Conservation (phyloP, 1,284 basidiomycete species). For the Tylopilus orsonianus region DNA sequence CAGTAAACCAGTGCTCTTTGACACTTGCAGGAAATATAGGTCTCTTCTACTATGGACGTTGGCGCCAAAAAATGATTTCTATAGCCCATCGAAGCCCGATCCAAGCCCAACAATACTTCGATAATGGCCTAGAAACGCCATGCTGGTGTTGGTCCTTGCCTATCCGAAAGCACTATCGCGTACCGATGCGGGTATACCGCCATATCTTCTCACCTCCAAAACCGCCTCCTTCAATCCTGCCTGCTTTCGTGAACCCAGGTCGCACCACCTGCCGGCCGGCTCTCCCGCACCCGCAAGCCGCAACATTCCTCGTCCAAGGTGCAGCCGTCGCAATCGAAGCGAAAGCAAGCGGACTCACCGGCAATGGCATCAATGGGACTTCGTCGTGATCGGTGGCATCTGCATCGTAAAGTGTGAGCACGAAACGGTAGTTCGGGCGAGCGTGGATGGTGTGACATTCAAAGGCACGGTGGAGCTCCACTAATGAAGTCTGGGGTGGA, state of each 20-base stretch:
- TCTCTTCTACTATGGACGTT: not conserved
- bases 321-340: too few relatives aligned
- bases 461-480: too few relatives aligned
- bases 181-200: constrained; percentile 63
- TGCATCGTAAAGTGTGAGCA: too few relatives aligned
- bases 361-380: too few relatives aligned
- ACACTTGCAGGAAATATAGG: not conserved
- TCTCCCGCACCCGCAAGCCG: too few relatives aligned
- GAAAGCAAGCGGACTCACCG: too few relatives aligned
- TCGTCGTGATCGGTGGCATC: too few relatives aligned
- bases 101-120: constrained; percentile 32
- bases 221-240: constrained; percentile 60
- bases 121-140: constrained; percentile 31
- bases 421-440: too few relatives aligned
- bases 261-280: too few relatives aligned
- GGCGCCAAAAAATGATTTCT: constrained; percentile 2
- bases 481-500: too few relatives aligned
- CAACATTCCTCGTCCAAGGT: too few relatives aligned
- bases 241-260: constrained; percentile 50
- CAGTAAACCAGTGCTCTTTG: not conserved
- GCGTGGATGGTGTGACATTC: too few relatives aligned
- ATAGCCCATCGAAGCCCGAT: constrained; percentile 29
- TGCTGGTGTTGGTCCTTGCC: not conserved
- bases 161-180: not conserved
- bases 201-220: constrained; percentile 67